Evolutionary conservation across 2,329 filamentous ascomycete genomes (phyloP).

Genomic region (Colletotrichum sp.): DNA sequence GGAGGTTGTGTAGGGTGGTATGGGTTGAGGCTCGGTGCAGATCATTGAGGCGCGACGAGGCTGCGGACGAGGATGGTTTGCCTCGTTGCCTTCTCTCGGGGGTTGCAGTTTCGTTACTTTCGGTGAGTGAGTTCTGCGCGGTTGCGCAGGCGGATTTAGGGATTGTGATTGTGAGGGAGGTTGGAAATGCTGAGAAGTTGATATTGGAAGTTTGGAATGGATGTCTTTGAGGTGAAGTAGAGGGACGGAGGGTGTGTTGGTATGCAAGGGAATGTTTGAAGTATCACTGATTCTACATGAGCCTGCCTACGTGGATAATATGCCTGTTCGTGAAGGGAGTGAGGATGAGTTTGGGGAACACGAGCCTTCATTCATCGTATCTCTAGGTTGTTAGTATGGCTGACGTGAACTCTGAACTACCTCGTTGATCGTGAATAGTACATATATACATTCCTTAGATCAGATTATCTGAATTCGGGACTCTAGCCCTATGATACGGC

Average conservation of each 20-base stretch:
- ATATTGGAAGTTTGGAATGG: rapidly evolving
- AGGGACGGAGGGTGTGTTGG: background rate
- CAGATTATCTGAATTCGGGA: too few species aligned
- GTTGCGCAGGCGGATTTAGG: rapidly evolving
- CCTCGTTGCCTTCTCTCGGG: background rate
- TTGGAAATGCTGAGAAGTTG: background rate
- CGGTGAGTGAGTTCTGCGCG: background rate
- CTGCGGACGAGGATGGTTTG: background rate
- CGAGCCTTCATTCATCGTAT: too few species aligned
- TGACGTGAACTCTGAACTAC: too few species aligned
- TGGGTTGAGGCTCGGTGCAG: background rate
- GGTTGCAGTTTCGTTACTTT: background rate
- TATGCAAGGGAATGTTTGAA: background rate
- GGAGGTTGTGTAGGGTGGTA: background rate
- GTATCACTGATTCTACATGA: too few species aligned
- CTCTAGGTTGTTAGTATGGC: too few species aligned
- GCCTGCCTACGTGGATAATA: too few species aligned
- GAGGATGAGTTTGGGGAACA: too few species aligned
- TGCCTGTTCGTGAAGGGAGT: too few species aligned
- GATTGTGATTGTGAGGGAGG: background rate
- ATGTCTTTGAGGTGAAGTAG: background rate
- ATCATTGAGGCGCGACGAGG: background rate
- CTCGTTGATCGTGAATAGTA: too few species aligned
- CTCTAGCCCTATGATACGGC: too few species aligned
- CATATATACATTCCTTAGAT: too few species aligned